These are phyloP conservation scores for Claviceps spartinae DNA, from an alignment of 2,329 filamentous ascomycete species.

Conservation along the genomic window DNA sequence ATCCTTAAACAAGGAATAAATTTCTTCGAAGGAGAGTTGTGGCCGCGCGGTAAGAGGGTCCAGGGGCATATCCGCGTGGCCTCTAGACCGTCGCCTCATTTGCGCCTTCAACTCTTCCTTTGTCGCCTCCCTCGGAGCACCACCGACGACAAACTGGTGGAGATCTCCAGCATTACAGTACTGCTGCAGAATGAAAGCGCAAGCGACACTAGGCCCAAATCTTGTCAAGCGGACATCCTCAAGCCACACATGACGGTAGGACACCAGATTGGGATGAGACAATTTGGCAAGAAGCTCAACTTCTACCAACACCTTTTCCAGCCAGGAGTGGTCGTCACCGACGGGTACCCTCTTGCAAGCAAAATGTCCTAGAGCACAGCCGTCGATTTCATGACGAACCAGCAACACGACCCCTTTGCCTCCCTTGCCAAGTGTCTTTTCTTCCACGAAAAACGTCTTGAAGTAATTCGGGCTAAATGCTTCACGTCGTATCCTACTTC, in stretches of 20 bases:
- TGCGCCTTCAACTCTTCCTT: constrained; percentile 83
- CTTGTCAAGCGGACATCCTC: constrained; percentile 73
- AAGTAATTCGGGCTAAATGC: constrained; percentile 93
- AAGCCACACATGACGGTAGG: constrained; percentile 94
- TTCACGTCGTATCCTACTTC: constrained; percentile 64
- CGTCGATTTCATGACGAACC: constrained; percentile 86
- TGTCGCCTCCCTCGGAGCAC: constrained; percentile 47
- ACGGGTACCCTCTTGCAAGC: constrained; percentile 96
- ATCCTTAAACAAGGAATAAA: constrained; percentile 92
- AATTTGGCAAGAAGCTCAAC: constrained; percentile 86
- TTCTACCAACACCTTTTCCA: constrained; percentile 86
- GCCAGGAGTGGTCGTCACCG: constrained; percentile 85
- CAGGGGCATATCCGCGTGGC: constrained; percentile 50
- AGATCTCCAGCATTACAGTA: constrained; percentile 93
- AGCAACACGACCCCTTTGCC: constrained; percentile 90
- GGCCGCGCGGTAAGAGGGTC: constrained; percentile 30
- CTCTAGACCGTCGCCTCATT: constrained; percentile 68
- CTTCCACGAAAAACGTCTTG: constrained; percentile 81
- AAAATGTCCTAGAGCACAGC: constrained; percentile 77
- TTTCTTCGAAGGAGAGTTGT: constrained; percentile 65
- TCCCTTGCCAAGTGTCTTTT: constrained; percentile 72
- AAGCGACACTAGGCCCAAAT: constrained; percentile 85
- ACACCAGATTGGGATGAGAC: constrained; percentile 88
- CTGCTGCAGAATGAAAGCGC: constrained; percentile 92
- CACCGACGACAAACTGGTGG: constrained; percentile 70